phyloP scores from a whole-genome alignment of 768 basidiomycete species.

The Cystofilobasidium ferigula region DNA sequence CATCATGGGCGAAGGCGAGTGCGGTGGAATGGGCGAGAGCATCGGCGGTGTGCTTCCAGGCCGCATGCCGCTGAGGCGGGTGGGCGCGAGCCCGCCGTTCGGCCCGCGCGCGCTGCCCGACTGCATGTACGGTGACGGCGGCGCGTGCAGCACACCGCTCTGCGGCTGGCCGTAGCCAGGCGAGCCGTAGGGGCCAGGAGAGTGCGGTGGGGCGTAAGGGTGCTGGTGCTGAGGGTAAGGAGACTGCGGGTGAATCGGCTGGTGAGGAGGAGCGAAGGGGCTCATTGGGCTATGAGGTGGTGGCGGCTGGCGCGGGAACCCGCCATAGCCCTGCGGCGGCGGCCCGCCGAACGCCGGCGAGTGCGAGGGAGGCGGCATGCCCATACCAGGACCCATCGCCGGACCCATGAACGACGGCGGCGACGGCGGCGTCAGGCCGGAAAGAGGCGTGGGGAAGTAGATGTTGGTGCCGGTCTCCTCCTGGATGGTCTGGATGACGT shows the following conservation, averaged over 20 bases:
- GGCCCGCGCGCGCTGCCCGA: neutral
- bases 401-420: neutral
- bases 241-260: neutral
- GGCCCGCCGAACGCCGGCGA: neutral
- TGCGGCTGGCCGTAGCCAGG: neutral
- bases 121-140: neutral
- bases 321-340: neutral
- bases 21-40: neutral
- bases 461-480: constrained; percentile 97
- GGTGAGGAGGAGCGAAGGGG: neutral
- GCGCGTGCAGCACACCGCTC: neutral
- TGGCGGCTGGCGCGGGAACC: neutral
- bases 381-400: neutral
- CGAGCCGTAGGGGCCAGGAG: neutral
- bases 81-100: no score
- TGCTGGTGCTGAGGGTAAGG: constrained; percentile 9
- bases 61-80: no score
- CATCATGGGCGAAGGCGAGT: neutral
- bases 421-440: constrained; percentile 52
- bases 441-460: constrained; percentile 81
- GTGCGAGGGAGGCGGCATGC: neutral
- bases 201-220: constrained; percentile 3
- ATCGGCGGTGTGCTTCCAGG: no score
- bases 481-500: constrained; percentile 77
- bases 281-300: constrained; percentile 5